These are phyloP conservation scores for Aspergillus cristatus DNA, from an alignment of 495 filamentous ascomycete genomes.

Conservation along the genomic window DNA sequence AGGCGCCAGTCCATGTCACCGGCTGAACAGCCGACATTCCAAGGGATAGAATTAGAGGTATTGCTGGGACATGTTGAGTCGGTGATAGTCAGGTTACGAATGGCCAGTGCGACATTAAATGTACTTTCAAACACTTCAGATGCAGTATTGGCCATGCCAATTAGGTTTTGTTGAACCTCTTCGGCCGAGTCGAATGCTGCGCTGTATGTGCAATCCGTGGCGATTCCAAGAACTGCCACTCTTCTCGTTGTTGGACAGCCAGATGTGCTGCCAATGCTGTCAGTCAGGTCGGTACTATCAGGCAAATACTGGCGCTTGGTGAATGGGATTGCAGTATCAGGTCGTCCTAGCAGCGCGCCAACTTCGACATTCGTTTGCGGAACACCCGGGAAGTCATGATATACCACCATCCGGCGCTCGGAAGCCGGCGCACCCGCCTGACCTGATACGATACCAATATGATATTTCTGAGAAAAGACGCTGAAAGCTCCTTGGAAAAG, in stretches of 20 bases:
- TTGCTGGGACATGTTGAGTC: slow-evolving; percentile 56
- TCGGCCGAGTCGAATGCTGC: slow-evolving; percentile 51
- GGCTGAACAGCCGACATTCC: slow-evolving; percentile 62
- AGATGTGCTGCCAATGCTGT: slow-evolving; percentile 59
- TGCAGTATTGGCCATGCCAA: slow-evolving; percentile 69
- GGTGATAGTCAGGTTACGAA: slow-evolving; percentile 69
- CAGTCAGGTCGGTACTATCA: slow-evolving; percentile 5
- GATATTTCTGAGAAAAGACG: slow-evolving; percentile 60
- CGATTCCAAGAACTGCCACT: slow-evolving; percentile 74
- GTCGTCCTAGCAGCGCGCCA: too few relatives aligned
- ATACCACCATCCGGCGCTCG: too few relatives aligned
- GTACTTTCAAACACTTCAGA: slow-evolving; percentile 72
- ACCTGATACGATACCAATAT: slow-evolving; percentile 39
- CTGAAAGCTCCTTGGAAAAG: slow-evolving; percentile 79
- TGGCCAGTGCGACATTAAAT: slow-evolving; percentile 81
- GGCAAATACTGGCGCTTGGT: slow-evolving; percentile 44
- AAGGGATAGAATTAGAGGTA: slow-evolving; percentile 49
- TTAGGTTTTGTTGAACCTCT: slow-evolving; percentile 53
- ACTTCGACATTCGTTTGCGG: too few relatives aligned
- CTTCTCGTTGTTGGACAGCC: slow-evolving; percentile 74
- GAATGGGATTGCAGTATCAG: too few relatives aligned
- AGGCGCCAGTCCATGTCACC: slow-evolving; percentile 62
- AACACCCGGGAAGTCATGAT: too few relatives aligned
- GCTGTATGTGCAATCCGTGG: slow-evolving; percentile 76
- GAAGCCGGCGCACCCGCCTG: too few relatives aligned